Evolutionary conservation across 2,329 filamentous ascomycete genomes (phyloP).

Genomic region (Dactylonectria macrodidyma): DNA sequence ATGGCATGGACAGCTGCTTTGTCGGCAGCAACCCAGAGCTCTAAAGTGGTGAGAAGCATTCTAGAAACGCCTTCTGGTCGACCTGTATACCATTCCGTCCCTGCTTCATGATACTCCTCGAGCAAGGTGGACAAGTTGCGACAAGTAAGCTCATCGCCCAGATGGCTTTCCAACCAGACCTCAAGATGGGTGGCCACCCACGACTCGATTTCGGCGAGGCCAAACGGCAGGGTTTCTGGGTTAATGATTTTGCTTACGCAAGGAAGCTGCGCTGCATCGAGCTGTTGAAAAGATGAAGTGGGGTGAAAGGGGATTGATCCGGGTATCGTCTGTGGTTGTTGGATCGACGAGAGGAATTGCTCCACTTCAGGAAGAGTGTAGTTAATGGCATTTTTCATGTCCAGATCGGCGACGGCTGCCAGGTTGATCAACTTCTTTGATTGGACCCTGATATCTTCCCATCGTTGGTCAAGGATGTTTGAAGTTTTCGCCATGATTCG

Average conservation of each 20-base stretch:
- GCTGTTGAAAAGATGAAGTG: background rate
- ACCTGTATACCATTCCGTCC: constrained; percentile 50
- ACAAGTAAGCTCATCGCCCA: constrained; percentile 44
- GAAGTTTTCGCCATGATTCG: constrained; percentile 21
- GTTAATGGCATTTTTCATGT: constrained; percentile 8
- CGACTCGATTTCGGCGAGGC: constrained; percentile 60
- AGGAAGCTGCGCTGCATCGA: constrained; percentile 1
- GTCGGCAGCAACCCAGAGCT: constrained; percentile 73
- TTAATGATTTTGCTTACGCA: background rate
- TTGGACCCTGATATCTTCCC: constrained; percentile 13
- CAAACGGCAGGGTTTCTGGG: constrained; percentile 7
- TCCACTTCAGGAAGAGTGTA: constrained; percentile 28
- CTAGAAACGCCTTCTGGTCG: constrained; percentile 64
- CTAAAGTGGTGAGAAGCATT: constrained; percentile 69
- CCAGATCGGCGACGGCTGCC: background rate
- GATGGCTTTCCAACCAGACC: constrained; percentile 54
- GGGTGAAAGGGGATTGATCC: constrained; percentile 16
- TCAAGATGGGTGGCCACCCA: constrained; percentile 62
- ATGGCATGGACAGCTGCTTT: constrained; percentile 56
- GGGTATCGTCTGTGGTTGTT: background rate
- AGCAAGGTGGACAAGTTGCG: constrained; percentile 50
- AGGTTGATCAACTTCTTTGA: constrained; percentile 10
- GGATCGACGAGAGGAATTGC: constrained; percentile 23
- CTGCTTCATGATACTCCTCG: constrained; percentile 52
- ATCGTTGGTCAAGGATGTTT: background rate